phyloP scores from a whole-genome alignment of 305 asterid genomes.

The Fraxinus xanthoxyloides region DNA sequence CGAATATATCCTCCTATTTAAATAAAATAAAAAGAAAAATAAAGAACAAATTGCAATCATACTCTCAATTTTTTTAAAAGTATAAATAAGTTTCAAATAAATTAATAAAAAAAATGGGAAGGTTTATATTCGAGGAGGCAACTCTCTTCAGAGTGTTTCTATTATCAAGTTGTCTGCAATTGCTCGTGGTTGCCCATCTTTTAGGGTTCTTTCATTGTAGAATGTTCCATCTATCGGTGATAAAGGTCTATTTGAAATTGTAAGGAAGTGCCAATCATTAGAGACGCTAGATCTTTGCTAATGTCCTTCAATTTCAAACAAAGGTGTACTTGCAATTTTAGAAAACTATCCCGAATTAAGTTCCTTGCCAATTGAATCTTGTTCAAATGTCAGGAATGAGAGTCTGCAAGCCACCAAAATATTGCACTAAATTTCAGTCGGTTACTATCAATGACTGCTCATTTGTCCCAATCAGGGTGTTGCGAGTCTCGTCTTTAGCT shows the following conservation, averaged over 20 bases:
- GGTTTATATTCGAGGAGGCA: constrained; percentile 67
- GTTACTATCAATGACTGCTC: constrained; percentile 70
- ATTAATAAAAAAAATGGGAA: constrained; percentile 33
- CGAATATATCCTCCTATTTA: too few species aligned
- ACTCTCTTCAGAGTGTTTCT: constrained; percentile 50
- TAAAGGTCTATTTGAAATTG: constrained; percentile 70
- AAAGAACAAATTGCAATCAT: too few species aligned
- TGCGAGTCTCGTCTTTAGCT: constrained; percentile 51
- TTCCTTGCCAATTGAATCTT: constrained; percentile 65
- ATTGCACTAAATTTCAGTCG: constrained; percentile 62
- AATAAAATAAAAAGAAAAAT: too few species aligned
- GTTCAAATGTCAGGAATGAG: constrained; percentile 59
- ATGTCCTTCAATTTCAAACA: constrained; percentile 65
- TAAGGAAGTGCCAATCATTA: constrained; percentile 66
- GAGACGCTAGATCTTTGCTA: constrained; percentile 83
- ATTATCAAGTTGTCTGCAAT: constrained; percentile 59
- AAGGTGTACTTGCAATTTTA: constrained; percentile 60
- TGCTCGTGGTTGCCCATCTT: constrained; percentile 88
- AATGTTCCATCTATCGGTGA: constrained; percentile 62
- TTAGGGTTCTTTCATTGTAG: constrained; percentile 74
- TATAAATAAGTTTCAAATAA: too few species aligned
- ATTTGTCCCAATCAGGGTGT: constrained; percentile 71
- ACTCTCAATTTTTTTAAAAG: too few species aligned
- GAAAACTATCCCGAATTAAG: constrained; percentile 58
- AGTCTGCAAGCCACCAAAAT: constrained; percentile 53